phyloP scores from a whole-genome alignment of 768 basidiomycete genomes.

The Trametes villosa region DNA sequence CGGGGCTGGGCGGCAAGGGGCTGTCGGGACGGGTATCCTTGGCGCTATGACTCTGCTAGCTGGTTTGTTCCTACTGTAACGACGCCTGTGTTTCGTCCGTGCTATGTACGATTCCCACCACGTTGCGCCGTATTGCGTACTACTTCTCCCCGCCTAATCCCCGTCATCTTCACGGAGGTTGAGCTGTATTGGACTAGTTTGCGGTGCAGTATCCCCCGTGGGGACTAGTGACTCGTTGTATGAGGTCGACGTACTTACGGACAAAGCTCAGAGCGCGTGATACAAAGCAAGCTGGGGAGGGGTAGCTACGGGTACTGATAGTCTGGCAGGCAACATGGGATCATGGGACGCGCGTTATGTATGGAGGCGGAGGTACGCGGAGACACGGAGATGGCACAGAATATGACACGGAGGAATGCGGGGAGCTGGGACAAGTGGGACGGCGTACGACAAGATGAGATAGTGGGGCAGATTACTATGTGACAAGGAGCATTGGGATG shows the following conservation, averaged over 20 bases:
- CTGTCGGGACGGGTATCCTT: not conserved
- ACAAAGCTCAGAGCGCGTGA: not conserved
- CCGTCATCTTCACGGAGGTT: too few relatives aligned
- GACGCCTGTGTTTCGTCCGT: too few relatives aligned
- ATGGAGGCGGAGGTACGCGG: not conserved
- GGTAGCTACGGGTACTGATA: not conserved
- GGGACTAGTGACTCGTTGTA: too few relatives aligned
- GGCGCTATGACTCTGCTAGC: not conserved
- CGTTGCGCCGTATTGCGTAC: too few relatives aligned
- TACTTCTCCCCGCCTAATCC: too few relatives aligned
- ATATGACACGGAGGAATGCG: too few relatives aligned
- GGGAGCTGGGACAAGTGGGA: too few relatives aligned
- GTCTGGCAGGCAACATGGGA: not conserved
- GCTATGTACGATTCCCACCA: too few relatives aligned
- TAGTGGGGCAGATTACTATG: not conserved
- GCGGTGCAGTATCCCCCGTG: too few relatives aligned
- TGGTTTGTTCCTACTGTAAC: not conserved
- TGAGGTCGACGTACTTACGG: too few relatives aligned
- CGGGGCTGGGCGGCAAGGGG: not conserved
- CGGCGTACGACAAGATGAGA: not conserved
- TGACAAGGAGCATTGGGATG: not conserved
- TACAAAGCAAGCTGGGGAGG: conserved; percentile 10
- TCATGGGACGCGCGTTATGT: not conserved
- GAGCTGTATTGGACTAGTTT: too few relatives aligned
- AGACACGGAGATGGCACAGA: not conserved